phyloP scores from a whole-genome alignment of 2,329 filamentous ascomycete species.

The Aspergillus niger region DNA sequence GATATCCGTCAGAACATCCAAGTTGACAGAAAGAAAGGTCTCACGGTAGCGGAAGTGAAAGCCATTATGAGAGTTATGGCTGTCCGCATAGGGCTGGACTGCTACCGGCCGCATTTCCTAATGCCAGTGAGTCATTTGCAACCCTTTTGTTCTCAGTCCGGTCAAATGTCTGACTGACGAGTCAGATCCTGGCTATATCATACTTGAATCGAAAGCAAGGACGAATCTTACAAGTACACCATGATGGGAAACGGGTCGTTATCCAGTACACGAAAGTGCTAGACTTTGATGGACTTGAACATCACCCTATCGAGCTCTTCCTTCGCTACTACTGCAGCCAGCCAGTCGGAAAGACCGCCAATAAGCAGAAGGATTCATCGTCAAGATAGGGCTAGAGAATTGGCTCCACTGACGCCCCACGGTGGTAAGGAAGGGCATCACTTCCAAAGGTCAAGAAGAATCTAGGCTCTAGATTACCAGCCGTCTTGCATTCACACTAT shows the following conservation, averaged over 20 bases:
- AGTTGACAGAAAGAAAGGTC: background rate
- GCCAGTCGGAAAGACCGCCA: background rate
- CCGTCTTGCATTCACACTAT: background rate
- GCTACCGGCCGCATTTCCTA: background rate
- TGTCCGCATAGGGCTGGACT: conserved; percentile 4
- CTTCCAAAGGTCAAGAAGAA: background rate
- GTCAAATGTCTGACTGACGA: background rate
- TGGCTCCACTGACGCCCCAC: background rate
- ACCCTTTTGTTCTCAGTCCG: background rate
- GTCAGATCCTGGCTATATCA: conserved; percentile 12
- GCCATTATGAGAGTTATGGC: conserved; percentile 12
- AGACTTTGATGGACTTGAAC: background rate
- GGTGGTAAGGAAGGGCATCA: background rate
- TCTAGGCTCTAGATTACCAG: background rate
- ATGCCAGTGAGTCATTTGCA: conserved; percentile 8
- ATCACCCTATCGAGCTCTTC: conserved; percentile 8
- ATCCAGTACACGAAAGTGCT: conserved; percentile 10
- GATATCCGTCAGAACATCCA: background rate
- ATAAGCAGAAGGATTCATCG: background rate
- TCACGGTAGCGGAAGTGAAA: conserved; percentile 6
- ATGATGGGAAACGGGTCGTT: conserved; percentile 7
- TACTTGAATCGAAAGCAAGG: conserved; percentile 5
- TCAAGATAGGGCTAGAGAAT: background rate
- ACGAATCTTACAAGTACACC: conserved; percentile 14
- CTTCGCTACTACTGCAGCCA: conserved; percentile 13